Evolutionary conservation across 2,329 filamentous ascomycete species (phyloP).

Genomic region (Hirsutella minnesotensis): DNA sequence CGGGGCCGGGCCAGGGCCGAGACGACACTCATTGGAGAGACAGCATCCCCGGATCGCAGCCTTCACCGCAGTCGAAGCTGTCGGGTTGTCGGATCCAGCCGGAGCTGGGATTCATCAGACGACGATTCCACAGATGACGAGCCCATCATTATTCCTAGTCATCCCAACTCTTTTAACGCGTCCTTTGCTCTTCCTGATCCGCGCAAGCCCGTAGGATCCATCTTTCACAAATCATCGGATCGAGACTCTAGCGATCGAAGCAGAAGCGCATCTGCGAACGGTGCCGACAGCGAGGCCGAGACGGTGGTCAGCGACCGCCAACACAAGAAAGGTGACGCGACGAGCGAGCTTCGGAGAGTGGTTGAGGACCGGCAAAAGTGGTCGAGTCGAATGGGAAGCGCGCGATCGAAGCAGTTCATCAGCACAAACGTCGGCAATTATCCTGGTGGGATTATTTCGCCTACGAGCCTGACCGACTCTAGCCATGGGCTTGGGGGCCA

Average conservation of each 20-base stretch:
- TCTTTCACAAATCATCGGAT: slow-evolving; percentile 31
- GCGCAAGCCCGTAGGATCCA: slow-evolving; percentile 33
- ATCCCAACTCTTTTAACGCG: slow-evolving; percentile 37
- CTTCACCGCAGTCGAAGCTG: slow-evolving; percentile 17
- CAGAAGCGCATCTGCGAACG: slow-evolving; percentile 26
- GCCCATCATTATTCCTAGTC: slow-evolving; percentile 51
- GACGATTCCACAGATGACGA: slow-evolving; percentile 52
- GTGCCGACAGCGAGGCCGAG: slow-evolving; percentile 46
- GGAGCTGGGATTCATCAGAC: slow-evolving; percentile 34
- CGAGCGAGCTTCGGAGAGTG: slow-evolving; percentile 48
- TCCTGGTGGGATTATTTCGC: slow-evolving; percentile 32
- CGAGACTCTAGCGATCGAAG: slow-evolving; percentile 39
- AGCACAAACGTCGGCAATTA: slow-evolving; percentile 19
- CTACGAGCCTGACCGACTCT: slow-evolving; percentile 36
- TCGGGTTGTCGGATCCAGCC: slow-evolving; percentile 14
- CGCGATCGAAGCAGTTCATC: slow-evolving; percentile 22
- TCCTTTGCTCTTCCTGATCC: slow-evolving; percentile 48
- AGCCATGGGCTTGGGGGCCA: slow-evolving; percentile 29
- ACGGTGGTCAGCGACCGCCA: slow-evolving; percentile 38
- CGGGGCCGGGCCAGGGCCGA: slow-evolving; percentile 46
- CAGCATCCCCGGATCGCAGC: slow-evolving; percentile 12
- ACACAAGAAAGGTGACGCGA: slow-evolving; percentile 40
- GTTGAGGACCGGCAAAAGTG: slow-evolving; percentile 38
- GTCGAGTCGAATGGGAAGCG: slow-evolving; percentile 16
- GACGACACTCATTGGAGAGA: slow-evolving; percentile 31